A percentile compares a stretch with the other conserved stretches of the same genome.
Conservation (phyloP, 129 eudicot species). For the Mikania micrantha region DNA sequence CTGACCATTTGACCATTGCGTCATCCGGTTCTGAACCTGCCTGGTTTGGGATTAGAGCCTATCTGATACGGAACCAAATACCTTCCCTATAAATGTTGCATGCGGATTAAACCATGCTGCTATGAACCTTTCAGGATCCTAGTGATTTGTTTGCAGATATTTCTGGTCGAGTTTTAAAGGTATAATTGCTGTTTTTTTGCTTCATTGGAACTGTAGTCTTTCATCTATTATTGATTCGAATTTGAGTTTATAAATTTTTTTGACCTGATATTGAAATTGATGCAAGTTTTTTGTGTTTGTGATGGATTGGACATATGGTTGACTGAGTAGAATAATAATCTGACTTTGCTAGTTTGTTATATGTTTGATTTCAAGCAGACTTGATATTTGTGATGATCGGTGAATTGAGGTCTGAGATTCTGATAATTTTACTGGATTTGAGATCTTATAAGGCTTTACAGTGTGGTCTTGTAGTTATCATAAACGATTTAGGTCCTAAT, state of each 20-base stretch:
- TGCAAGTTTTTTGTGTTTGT: too few species aligned
- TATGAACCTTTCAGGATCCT: not conserved
- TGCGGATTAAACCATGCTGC: not conserved
- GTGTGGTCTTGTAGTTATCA: not conserved
- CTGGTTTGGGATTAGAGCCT: not conserved
- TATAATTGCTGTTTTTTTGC: conserved; percentile 9
- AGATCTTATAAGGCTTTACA: not conserved
- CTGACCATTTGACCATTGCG: conserved; percentile 8
- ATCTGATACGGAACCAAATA: too few species aligned
- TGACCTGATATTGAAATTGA: too few species aligned
- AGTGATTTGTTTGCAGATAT: conserved; percentile 7
- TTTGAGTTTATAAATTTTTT: too few species aligned
- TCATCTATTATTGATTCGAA: not conserved
- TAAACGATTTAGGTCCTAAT: too few species aligned
- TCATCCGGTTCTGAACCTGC: not conserved
- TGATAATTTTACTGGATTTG: not conserved
- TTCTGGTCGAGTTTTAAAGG: conserved; percentile 11
- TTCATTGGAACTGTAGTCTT: not conserved
- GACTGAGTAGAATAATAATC: not conserved
- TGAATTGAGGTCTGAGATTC: not conserved
- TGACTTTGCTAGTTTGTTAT: not conserved
- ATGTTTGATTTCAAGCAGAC: not conserved
- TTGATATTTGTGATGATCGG: not conserved
- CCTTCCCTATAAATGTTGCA: conserved; percentile 8
- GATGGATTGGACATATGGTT: too few species aligned